Percentiles rank a stretch among this genome's conserved stretches.
These are phyloP conservation scores for Neonectria faginata DNA, from an alignment of 2,329 filamentous ascomycete genomes.

Conservation along the genomic window DNA sequence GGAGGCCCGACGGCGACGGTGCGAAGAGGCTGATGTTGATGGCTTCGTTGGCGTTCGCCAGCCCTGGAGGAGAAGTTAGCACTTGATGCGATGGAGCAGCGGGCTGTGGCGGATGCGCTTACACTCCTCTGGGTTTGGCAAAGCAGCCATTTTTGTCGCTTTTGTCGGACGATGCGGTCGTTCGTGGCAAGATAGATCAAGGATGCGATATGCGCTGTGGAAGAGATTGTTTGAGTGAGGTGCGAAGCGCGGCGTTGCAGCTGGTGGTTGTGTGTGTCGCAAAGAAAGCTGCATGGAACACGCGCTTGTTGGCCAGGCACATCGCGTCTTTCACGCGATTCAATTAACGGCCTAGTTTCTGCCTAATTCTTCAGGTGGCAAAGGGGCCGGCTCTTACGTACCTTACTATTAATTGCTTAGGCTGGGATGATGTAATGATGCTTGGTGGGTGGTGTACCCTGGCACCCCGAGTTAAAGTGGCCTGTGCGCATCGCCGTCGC, in stretches of 20 bases:
- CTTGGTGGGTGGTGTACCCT: not conserved
- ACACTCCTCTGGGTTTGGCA: constrained; percentile 51
- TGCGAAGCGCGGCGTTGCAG: constrained; percentile 6
- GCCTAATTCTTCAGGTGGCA: constrained; percentile 38
- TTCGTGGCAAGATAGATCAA: not conserved
- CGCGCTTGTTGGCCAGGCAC: constrained; percentile 22
- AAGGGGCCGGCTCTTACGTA: not conserved
- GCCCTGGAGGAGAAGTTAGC: constrained; percentile 59
- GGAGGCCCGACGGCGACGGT: constrained; percentile 61
- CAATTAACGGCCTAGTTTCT: constrained; percentile 37
- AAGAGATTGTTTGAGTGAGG: constrained; percentile 7
- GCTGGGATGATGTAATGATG: constrained; percentile 40
- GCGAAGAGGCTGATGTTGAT: constrained; percentile 70
- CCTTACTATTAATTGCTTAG: not conserved
- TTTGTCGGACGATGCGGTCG: not conserved
- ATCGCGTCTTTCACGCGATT: constrained; percentile 40
- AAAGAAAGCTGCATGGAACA: constrained; percentile 23
- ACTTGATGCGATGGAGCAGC: constrained; percentile 18
- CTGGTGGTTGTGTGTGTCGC: constrained; percentile 20
- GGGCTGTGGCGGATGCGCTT: constrained; percentile 32
- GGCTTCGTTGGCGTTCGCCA: constrained; percentile 70
- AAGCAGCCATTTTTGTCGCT: constrained; percentile 44
- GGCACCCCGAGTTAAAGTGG: constrained; percentile 21
- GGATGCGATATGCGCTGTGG: constrained; percentile 16
- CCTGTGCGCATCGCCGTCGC: constrained; percentile 43